Evolutionary conservation across 1,284 basidiomycete species (phyloP).

Genomic region (Inonotus hispidus): DNA sequence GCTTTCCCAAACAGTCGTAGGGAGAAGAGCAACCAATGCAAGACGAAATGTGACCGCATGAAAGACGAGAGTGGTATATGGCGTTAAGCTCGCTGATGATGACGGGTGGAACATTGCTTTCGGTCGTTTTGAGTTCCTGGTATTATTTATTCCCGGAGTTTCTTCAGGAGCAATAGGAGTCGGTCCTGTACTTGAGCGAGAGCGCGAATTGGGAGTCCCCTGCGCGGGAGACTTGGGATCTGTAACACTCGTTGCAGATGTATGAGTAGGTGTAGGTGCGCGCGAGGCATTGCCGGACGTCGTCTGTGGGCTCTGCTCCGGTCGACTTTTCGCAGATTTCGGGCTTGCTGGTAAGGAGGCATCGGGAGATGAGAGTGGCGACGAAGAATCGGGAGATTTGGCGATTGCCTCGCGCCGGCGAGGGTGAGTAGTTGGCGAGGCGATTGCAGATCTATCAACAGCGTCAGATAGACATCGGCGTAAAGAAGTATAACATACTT

Average conservation of each 20-base stretch:
- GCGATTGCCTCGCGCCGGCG: constrained; percentile 4
- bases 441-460: constrained; percentile 12
- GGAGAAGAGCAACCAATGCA: constrained; percentile 77
- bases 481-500: constrained; percentile 41
- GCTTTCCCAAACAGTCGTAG: constrained; percentile 73
- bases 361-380: neutral
- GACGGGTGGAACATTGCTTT: constrained; percentile 29
- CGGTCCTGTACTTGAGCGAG: constrained; percentile 10
- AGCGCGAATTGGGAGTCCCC: constrained; percentile 25
- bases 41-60: constrained; percentile 81
- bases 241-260: constrained; percentile 14
- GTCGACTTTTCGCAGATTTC: neutral
- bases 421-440: constrained; percentile 12
- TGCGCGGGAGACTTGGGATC: constrained; percentile 17
- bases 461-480: neutral
- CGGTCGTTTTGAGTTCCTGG: constrained; percentile 8
- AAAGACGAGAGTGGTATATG: constrained; percentile 78
- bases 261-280: constrained; percentile 16
- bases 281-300: constrained; percentile 13
- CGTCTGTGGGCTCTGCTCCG: constrained; percentile 6
- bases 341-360: constrained; percentile 14
- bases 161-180: neutral
- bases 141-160: neutral
- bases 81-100: constrained; percentile 51
- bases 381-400: neutral